Base-by-base conservation (phyloP, 106 monocot genomes). In the Platanthera zijinensis region DNA sequence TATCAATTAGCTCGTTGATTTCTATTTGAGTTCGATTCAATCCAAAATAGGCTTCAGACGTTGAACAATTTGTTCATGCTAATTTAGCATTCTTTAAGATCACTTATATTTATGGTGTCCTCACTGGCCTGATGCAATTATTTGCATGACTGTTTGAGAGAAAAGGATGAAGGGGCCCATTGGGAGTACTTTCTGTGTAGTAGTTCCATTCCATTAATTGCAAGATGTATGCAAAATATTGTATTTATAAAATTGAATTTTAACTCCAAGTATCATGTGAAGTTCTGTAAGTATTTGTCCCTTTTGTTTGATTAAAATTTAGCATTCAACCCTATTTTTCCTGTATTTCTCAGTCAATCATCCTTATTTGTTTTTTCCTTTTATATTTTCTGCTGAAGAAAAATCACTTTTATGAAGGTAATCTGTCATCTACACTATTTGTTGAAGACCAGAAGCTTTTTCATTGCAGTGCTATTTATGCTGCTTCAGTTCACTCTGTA, bases 401-500 rank as follows among this genome's bases (percentile, higher is more conserved):
- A 51, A 19, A 22, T 10, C 14, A 17, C 14, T 22, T 46, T 51
- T 72, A 19, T 85, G 63, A 80, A 99, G 97, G 91, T 72, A 83
- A 84, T 51, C 71, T 88, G 19, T 86, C 89, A 17, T 77, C 89
- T 6, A 74, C 75, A 51, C 84, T 97, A 72, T 50, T 57, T 62
- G 74, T 94, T 57, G 78, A 90, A 72, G 97, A 99, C 81, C 51
- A 84, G 39, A 99, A 99, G 78, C 87, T 66, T 72, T 99, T 92
- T 83, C 91, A 99, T 57, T 80, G 76, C 32, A 99, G 97, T 86
- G 89, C 91, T 52, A 81, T 94, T 68, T 99, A 88, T 90, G 97
- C 97, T 57, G 86, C 97, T 66, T 76, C 91, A 51, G 80, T 99
- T 69, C 94, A 94, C 75, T 90, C 92, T 9, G 74, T 90, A 17